Evolutionary conservation across 2,329 filamentous ascomycete genomes (phyloP).

Genomic region (Raffaelea ambrosiae): DNA sequence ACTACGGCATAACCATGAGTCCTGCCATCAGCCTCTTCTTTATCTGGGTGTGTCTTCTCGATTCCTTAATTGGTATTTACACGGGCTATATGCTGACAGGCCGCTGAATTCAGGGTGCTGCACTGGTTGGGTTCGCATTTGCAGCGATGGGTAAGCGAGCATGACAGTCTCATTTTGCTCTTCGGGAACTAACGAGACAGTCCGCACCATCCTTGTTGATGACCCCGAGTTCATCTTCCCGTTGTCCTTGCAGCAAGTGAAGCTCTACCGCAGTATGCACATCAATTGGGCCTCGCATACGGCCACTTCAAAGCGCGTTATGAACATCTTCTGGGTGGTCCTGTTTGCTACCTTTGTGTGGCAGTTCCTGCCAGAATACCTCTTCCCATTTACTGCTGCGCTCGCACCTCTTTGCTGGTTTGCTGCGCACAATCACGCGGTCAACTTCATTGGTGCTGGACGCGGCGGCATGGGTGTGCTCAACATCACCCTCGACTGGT

Average conservation of each 20-base stretch:
- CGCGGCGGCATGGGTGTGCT: slow-evolving; percentile 12
- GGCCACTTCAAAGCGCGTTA: background rate
- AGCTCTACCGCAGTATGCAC: slow-evolving; percentile 14
- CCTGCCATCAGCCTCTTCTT: slow-evolving; percentile 15
- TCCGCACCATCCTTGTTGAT: slow-evolving; percentile 13
- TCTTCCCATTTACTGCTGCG: slow-evolving; percentile 12
- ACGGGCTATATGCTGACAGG: background rate
- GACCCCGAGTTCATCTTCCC: slow-evolving; percentile 15
- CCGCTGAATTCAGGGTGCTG: slow-evolving; percentile 11
- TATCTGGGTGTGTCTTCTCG: slow-evolving; percentile 1
- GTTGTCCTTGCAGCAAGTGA: slow-evolving; percentile 13
- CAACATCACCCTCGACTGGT: slow-evolving; percentile 15
- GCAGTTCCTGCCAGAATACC: slow-evolving; percentile 14
- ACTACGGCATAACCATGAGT: slow-evolving; percentile 12
- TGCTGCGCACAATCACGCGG: slow-evolving; percentile 12
- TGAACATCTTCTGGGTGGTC: slow-evolving; percentile 10
- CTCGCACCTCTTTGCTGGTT: slow-evolving; percentile 17
- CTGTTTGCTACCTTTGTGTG: slow-evolving; percentile 9
- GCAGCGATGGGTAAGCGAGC: slow-evolving; percentile 8
- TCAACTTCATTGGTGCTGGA: slow-evolving; percentile 15
- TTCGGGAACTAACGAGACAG: background rate
- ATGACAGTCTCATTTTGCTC: background rate
- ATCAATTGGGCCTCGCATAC: slow-evolving; percentile 3
- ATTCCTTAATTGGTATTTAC: background rate
- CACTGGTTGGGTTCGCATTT: slow-evolving; percentile 13